A percentile compares a stretch with the other conserved stretches of the same genome.
These are phyloP conservation scores for Wickerhamiella dianesei DNA, from an alignment of 805 yeast species.

Conservation along the genomic window DNA sequence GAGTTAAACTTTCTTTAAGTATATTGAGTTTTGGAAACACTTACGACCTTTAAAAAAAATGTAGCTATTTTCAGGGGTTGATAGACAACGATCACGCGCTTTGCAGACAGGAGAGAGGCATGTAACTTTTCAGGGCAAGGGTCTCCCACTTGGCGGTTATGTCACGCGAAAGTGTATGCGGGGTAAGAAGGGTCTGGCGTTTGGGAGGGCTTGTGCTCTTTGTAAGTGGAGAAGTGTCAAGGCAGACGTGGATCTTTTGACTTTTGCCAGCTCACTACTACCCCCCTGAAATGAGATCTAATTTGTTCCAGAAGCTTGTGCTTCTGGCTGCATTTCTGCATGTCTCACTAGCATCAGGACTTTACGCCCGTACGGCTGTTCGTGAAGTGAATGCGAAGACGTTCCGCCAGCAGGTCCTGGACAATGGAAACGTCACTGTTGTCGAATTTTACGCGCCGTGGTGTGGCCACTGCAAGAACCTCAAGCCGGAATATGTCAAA, in stretches of 20 bases:
- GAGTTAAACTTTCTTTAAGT: too few species aligned
- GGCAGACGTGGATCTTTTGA: not conserved
- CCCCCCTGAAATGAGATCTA: not conserved
- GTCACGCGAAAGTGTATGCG: not conserved
- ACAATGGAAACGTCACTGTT: slow-evolving; percentile 63
- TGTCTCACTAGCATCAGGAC: slow-evolving; percentile 4
- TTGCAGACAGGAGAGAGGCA: too few species aligned
- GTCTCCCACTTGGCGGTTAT: too few species aligned
- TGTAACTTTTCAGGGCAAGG: too few species aligned
- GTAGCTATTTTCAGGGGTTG: too few species aligned
- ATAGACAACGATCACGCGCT: too few species aligned
- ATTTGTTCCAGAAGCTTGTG: not conserved
- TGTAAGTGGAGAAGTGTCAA: not conserved
- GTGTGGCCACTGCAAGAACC: slow-evolving; percentile 92
- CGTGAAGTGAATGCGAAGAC: slow-evolving; percentile 22
- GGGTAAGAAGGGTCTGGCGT: not conserved
- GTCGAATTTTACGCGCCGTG: slow-evolving; percentile 95
- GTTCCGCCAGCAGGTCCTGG: slow-evolving; percentile 53
- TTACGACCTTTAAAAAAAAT: too few species aligned
- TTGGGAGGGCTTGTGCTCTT: not conserved
- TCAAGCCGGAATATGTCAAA: slow-evolving; percentile 50
- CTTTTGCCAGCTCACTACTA: not conserved
- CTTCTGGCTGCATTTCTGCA: not conserved
- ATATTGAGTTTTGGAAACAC: too few species aligned
- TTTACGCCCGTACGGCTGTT: slow-evolving; percentile 11